Conservation (phyloP, 2,329 filamentous ascomycete genomes). For the Zymoseptoria ardabiliae region DNA sequence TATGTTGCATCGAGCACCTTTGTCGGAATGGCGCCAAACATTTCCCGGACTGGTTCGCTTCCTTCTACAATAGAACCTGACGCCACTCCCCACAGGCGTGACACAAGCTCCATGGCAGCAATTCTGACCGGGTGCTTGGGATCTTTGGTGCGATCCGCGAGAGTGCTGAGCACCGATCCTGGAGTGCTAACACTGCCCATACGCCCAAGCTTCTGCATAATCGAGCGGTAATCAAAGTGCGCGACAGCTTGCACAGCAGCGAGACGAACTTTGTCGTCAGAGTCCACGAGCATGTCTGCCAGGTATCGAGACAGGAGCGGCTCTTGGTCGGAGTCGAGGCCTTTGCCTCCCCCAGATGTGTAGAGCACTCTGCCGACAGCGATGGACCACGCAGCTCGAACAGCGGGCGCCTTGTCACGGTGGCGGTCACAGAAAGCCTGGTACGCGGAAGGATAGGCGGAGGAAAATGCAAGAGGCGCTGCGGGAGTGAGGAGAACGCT, state of each 20-base stretch:
- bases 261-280: conserved; percentile 83
- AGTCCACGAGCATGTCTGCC: conserved; percentile 74
- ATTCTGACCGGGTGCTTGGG: conserved; percentile 72
- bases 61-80: conserved; percentile 77
- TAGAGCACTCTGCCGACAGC: conserved; percentile 77
- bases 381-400: conserved; percentile 80
- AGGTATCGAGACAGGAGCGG: conserved; percentile 61
- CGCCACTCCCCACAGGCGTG: conserved; percentile 88
- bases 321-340: conserved; percentile 77
- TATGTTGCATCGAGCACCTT: conserved; percentile 84
- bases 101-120: conserved; percentile 78
- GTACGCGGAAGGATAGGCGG: conserved; percentile 71
- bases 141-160: conserved; percentile 85
- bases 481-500: conserved; percentile 72
- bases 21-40: conserved; percentile 76
- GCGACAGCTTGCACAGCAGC: conserved; percentile 82
- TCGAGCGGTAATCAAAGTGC: conserved; percentile 69
- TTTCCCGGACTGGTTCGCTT: conserved; percentile 64
- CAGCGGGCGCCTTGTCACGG: conserved; percentile 76
- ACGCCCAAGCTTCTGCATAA: conserved; percentile 73
- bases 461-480: conserved; percentile 82
- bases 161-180: conserved; percentile 69
- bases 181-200: conserved; percentile 67
- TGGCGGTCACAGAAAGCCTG: conserved; percentile 76
- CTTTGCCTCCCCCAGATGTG: conserved; percentile 87